A percentile compares a stretch with the other conserved stretches of the same genome.
phyloP scores from a whole-genome alignment of 257 asterid species.

The Gentiana straminea region DNA sequence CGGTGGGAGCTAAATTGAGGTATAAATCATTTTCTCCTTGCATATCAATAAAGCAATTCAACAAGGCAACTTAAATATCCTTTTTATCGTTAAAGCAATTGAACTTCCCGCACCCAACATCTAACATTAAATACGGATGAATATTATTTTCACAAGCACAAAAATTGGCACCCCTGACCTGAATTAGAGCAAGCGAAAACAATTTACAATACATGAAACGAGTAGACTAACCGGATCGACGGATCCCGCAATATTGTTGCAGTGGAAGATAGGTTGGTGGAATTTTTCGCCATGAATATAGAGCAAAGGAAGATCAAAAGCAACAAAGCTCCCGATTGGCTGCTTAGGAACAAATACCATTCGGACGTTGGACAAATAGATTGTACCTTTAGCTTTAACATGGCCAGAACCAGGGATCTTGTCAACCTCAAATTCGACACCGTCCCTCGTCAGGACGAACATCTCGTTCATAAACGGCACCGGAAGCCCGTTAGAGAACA shows the following conservation, averaged over 20 bases:
- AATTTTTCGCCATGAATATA: constrained; percentile 63
- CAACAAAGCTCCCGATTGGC: constrained; percentile 54
- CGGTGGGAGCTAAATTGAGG: too few species aligned
- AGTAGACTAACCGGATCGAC: constrained; percentile 69
- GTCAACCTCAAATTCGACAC: constrained; percentile 86
- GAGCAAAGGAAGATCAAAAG: constrained; percentile 93
- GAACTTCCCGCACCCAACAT: too few species aligned
- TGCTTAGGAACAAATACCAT: constrained; percentile 83
- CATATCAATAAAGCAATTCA: too few species aligned
- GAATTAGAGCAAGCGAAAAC: too few species aligned
- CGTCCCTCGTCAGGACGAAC: constrained; percentile 77
- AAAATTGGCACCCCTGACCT: too few species aligned
- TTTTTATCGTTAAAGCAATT: too few species aligned
- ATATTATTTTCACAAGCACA: too few species aligned
- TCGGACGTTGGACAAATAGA: constrained; percentile 87
- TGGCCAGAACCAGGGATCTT: constrained; percentile 88
- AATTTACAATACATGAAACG: neutral
- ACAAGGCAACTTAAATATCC: too few species aligned
- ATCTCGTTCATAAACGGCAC: constrained; percentile 80
- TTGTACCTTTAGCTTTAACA: constrained; percentile 66
- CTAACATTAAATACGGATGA: too few species aligned
- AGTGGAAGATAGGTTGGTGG: constrained; percentile 78
- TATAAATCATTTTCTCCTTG: too few species aligned
- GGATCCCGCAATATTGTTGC: constrained; percentile 75
- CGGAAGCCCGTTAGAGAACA: constrained; percentile 81